Evolutionary conservation across 257 asterid genomes (phyloP).

Genomic region (Buddleja alternifolia): DNA sequence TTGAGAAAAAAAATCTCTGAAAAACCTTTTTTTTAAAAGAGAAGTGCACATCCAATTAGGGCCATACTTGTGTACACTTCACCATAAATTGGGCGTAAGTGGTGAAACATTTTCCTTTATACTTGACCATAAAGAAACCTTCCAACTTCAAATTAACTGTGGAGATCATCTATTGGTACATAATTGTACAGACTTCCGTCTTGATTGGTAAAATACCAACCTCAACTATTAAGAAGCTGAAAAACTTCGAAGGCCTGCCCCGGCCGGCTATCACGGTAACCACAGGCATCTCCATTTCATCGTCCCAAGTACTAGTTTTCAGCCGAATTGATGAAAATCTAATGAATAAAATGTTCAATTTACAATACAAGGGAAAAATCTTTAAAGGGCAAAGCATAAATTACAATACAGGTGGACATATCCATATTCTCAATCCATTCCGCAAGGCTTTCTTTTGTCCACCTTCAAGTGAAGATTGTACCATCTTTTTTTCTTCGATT

Average conservation of each 20-base stretch:
- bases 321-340: conserved; percentile 19
- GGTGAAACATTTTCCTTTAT: background rate
- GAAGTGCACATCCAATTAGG: too few species aligned
- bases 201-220: conserved; percentile 27
- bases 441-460: conserved; percentile 87
- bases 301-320: conserved; percentile 22
- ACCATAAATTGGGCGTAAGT: too few species aligned
- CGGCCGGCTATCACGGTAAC: background rate
- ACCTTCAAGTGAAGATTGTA: conserved; percentile 80
- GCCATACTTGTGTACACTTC: too few species aligned
- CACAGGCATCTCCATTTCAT: background rate
- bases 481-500: conserved; percentile 84
- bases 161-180: conserved; percentile 26
- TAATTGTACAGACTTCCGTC: background rate
- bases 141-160: conserved; percentile 16
- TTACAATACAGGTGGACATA: conserved; percentile 31
- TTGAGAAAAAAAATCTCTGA: too few species aligned
- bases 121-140: conserved; percentile 11
- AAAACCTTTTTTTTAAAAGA: too few species aligned
- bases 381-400: conserved; percentile 5
- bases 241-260: conserved; percentile 20
- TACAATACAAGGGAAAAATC: conserved; percentile 43
- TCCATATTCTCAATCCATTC: conserved; percentile 34
- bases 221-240: background rate
- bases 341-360: conserved; percentile 48